phyloP scores from a whole-genome alignment of 2,329 filamentous ascomycete genomes.

The Colletotrichum musicola region DNA sequence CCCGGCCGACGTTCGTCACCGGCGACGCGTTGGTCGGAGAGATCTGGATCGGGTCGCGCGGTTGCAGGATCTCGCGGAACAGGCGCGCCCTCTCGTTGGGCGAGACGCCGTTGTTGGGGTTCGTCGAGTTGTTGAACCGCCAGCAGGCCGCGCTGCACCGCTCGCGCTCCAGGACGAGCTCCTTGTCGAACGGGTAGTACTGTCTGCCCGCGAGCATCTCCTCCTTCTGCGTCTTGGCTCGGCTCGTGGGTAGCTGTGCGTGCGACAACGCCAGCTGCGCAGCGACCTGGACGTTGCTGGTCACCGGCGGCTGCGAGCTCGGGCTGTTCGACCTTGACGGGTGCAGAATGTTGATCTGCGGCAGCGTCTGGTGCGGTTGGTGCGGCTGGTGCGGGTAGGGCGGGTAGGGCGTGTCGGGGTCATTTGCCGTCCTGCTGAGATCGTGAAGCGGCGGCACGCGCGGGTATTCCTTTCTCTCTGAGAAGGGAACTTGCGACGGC shows the following conservation, averaged over 20 bases:
- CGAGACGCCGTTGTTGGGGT: slow-evolving; percentile 79
- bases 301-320: slow-evolving; percentile 49
- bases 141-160: slow-evolving; percentile 85
- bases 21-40: slow-evolving; percentile 67
- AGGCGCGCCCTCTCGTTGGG: slow-evolving; percentile 75
- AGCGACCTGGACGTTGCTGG: slow-evolving; percentile 64
- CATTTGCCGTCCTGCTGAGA: slow-evolving; percentile 59
- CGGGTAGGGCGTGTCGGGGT: slow-evolving; percentile 68
- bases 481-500: slow-evolving; percentile 55
- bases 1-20: slow-evolving; percentile 67
- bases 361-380: slow-evolving; percentile 51
- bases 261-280: slow-evolving; percentile 71
- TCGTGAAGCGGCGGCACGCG: slow-evolving; percentile 73
- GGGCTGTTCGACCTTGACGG: slow-evolving; percentile 64
- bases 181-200: slow-evolving; percentile 84
- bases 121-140: slow-evolving; percentile 87
- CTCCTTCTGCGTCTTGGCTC: slow-evolving; percentile 79
- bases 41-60: slow-evolving; percentile 67
- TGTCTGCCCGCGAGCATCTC: slow-evolving; percentile 86
- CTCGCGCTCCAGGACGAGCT: slow-evolving; percentile 86
- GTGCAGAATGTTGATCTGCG: slow-evolving; percentile 70
- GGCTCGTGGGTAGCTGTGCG: slow-evolving; percentile 58
- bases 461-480: slow-evolving; percentile 70
- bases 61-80: slow-evolving; percentile 79
- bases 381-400: slow-evolving; percentile 33